Evolutionary conservation across 2,329 filamentous ascomycete genomes (phyloP), one percentile per base, ranked within the genome.

Genomic region (Aschersonia sp.): DNA sequence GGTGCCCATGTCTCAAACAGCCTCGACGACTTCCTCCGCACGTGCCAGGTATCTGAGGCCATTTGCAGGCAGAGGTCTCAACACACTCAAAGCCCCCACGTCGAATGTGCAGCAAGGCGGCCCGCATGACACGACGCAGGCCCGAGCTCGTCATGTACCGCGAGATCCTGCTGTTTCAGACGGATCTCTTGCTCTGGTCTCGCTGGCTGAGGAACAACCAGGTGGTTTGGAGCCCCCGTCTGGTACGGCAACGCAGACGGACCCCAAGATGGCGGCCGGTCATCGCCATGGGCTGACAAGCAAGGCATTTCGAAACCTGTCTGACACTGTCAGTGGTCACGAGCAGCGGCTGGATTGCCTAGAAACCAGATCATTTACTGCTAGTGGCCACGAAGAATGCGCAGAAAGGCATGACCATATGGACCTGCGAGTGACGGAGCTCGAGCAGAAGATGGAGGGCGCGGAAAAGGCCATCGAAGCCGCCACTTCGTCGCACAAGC

Each of bases 321-420:
- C 70, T 4, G 69, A 74, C 43, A 69, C 71, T n/a, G 70, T 82
- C 50, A 67, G 74, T 50, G 72, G 74, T 20, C 76, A 88, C 50
- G 78, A 78, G 40, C 71, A 75, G 47, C 79, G 85, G 2, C 61
- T 91, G 9, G 81, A 85, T 45, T 68, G 71, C 48, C 69, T 89
- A 5, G 85, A 91, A 62, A 85, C 74, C 46, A 69, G 75, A 1
- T 88, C 83, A 0, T 85, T 88, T 56, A 78, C 78, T 30, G 72
- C 77, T 43, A 70, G 73, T 20, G 73, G 74, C n/a, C 74, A 84
- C 45, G 84, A 88, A 29, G 81, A 85, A 40, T 77, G 85, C 45
- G 69, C 80, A 20, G 82, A 86, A 28, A 78, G 75, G 47, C 74
- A 85, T 55, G 84, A 88, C 35, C 65, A 77, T 45, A 61, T 77